These are phyloP conservation scores for Populus davidiana DNA, from an alignment of 345 rosid species.

Conservation along the genomic window DNA sequence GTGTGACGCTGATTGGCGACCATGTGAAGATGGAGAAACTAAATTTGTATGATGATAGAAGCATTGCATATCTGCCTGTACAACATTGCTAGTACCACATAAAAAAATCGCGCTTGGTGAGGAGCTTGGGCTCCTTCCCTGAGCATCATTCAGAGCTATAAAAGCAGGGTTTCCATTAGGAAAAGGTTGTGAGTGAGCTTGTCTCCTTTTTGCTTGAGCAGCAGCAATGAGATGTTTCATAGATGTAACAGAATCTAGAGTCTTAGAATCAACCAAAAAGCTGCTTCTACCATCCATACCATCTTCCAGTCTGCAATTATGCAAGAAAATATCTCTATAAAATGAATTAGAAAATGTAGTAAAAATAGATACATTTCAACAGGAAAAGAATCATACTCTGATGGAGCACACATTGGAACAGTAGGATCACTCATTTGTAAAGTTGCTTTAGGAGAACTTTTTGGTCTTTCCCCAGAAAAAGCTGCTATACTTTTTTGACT, in stretches of 20 bases:
- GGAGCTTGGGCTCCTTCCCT: constrained; percentile 53
- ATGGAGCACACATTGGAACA: constrained; percentile 37
- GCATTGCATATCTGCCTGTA: constrained; percentile 43
- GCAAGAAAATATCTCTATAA: neutral
- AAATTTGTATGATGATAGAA: constrained; percentile 32
- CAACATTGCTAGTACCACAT: constrained; percentile 36
- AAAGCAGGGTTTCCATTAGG: constrained; percentile 40
- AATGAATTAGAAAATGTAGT: neutral
- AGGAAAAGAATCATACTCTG: constrained; percentile 34
- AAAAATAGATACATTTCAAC: constrained; percentile 40
- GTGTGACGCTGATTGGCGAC: constrained; percentile 36
- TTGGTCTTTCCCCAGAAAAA: constrained; percentile 49
- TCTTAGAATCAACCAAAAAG: constrained; percentile 42
- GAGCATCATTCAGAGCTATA: constrained; percentile 33
- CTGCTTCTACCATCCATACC: constrained; percentile 38
- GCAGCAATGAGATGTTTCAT: constrained; percentile 91
- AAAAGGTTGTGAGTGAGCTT: constrained; percentile 59
- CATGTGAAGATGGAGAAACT: constrained; percentile 48
- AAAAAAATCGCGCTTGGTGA: constrained; percentile 43
- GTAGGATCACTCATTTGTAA: constrained; percentile 33
- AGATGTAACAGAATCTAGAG: constrained; percentile 57
- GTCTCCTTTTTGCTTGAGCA: constrained; percentile 85
- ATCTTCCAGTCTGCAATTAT: constrained; percentile 41
- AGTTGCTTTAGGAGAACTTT: constrained; percentile 46
- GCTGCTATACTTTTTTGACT: constrained; percentile 45